phyloP scores from a whole-genome alignment of 108 stramenopile genomes.

The Cyclotella sp. region DNA sequence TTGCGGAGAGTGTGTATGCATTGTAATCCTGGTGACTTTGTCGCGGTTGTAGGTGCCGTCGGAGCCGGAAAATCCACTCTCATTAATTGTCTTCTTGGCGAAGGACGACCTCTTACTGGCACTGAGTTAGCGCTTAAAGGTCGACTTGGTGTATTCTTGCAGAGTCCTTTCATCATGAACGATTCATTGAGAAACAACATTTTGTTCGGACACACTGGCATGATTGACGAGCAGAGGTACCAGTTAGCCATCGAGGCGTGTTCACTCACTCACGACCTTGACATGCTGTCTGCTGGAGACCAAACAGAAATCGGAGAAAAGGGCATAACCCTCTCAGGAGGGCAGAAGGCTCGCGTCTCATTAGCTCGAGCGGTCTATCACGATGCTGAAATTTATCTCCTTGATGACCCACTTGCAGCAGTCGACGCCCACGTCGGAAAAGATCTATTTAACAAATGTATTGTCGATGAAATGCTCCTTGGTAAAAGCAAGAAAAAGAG shows the following conservation, averaged over 20 bases:
- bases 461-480: conserved; percentile 74
- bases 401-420: conserved; percentile 95
- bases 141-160: conserved; percentile 72
- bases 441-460: conserved; percentile 90
- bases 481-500: conserved; percentile 39
- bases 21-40: conserved; percentile 70
- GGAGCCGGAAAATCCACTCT: conserved; percentile 93
- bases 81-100: conserved; percentile 91
- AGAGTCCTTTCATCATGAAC: conserved; percentile 96
- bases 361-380: conserved; percentile 95
- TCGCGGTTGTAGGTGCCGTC: conserved; percentile 92
- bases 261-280: conserved; percentile 86
- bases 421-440: conserved; percentile 95
- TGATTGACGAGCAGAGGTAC: conserved; percentile 79
- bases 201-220: conserved; percentile 57
- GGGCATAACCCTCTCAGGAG: conserved; percentile 70
- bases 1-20: conserved; percentile 70
- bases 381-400: conserved; percentile 83
- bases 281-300: conserved; percentile 86
- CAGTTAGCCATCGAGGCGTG: conserved; percentile 78
- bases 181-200: conserved; percentile 91
- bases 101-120: conserved; percentile 69
- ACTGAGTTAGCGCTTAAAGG: conserved; percentile 63
- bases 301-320: conserved; percentile 68
- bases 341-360: conserved; percentile 96